A percentile compares a stretch with the other conserved stretches of the same genome.
phyloP scores from a whole-genome alignment of 2,329 filamentous ascomycete genomes.

The Colletotrichum paranaense region DNA sequence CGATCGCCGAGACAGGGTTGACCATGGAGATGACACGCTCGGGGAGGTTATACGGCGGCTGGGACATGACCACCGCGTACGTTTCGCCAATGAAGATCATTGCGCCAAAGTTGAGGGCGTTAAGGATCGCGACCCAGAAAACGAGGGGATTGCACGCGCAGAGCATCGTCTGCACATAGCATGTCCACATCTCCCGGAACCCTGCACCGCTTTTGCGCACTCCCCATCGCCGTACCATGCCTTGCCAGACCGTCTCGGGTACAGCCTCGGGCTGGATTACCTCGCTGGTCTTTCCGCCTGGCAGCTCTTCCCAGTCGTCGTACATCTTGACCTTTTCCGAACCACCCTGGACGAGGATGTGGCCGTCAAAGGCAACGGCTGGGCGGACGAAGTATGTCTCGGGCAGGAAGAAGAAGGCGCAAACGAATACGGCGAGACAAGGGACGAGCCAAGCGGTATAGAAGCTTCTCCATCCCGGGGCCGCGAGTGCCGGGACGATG shows the following conservation, averaged over 20 bases:
- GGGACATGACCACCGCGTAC: conserved; percentile 35
- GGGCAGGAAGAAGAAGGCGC: conserved; percentile 46
- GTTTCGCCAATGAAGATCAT: conserved; percentile 40
- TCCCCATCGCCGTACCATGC: conserved; percentile 17
- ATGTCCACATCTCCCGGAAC: conserved; percentile 34
- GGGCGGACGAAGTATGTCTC: conserved; percentile 55
- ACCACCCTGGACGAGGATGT: conserved; percentile 49
- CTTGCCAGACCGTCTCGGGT: conserved; percentile 21
- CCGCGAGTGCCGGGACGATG: conserved; percentile 39
- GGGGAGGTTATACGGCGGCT: conserved; percentile 35
- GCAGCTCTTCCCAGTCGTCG: conserved; percentile 43
- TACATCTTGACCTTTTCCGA: conserved; percentile 52
- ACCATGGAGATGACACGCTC: conserved; percentile 30
- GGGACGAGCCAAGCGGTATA: conserved; percentile 46
- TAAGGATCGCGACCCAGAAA: conserved; percentile 41
- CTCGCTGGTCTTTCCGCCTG: neutral
- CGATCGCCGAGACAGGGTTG: conserved; percentile 24
- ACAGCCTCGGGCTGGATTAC: conserved; percentile 13
- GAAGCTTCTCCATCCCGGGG: conserved; percentile 45
- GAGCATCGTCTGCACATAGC: conserved; percentile 39
- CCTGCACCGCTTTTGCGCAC: conserved; percentile 27
- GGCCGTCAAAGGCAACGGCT: conserved; percentile 52
- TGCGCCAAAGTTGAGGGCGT: conserved; percentile 40
- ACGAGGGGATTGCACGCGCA: conserved; percentile 42
- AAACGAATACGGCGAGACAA: conserved; percentile 39